These are phyloP conservation scores for Cryptococcus maquisensis DNA, from an alignment of 1,284 basidiomycete species.

Conservation along the genomic window DNA sequence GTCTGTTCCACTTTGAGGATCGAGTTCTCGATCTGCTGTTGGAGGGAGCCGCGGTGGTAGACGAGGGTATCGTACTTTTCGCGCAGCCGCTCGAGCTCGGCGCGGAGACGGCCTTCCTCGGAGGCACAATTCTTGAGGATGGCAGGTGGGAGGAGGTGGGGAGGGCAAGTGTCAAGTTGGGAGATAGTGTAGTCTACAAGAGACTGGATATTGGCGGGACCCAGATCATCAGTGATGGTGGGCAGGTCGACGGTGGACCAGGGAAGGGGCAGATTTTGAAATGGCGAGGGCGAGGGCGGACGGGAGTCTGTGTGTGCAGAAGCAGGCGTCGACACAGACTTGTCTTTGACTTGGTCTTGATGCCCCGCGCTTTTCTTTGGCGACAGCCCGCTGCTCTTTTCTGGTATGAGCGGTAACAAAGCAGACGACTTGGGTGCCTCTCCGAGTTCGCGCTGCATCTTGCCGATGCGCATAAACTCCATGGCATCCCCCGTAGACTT, in stretches of 20 bases:
- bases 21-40: constrained; percentile 1
- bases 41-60: constrained; percentile 9
- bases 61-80: constrained; percentile 12
- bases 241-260: constrained; percentile 14
- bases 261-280: constrained; percentile 17
- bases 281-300: not conserved
- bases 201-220: not conserved
- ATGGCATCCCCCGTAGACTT: constrained; percentile 6
- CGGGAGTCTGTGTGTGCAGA: not conserved
- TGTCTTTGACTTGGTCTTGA: not conserved
- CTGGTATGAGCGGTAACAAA: too few relatives aligned
- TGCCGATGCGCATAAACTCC: not conserved
- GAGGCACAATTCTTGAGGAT: constrained; percentile 1
- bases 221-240: constrained; percentile 1
- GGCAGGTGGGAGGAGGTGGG: constrained; percentile 10
- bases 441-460: not conserved
- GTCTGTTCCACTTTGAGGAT: constrained; percentile 1
- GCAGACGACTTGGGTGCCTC: not conserved
- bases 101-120: constrained; percentile 9
- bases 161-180: not conserved
- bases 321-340: constrained; percentile 1
- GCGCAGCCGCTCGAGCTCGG: constrained; percentile 13
- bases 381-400: not conserved
- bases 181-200: constrained; percentile 2
- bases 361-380: not conserved